Base-by-base conservation (phyloP, 2,329 filamentous ascomycete species). In the Chaetothyriales sp. region DNA sequence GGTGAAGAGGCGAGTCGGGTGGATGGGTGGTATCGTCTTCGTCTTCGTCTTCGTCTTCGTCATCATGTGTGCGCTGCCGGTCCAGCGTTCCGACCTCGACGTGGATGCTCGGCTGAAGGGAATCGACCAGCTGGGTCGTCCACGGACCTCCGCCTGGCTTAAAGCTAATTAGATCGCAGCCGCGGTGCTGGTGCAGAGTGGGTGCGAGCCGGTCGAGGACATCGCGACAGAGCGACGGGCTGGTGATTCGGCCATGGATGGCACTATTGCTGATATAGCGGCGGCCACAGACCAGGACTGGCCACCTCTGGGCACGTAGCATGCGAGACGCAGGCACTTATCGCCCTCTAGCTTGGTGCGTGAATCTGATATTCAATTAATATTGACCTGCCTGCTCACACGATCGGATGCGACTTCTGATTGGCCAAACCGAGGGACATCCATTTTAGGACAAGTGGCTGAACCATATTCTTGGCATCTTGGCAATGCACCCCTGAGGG, bases 101-200 rank as follows among this genome's bases (percentile, higher is more conserved):
- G 69, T 98, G 92, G 4, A 78, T 81, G 51, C 87, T 80, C 3
- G 90, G 90, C 60, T 86, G 70, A 6, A 98, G 72, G 45, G 76
- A 69, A 0, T 86, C 73, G 63, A 95, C 80, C 0, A 96, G 71
- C 60, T 83, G 85, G 25, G 72, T 71, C 32, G 89, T 94, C 79
- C 84, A 92, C 2, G 94, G 49, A 7, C 88, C 86, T 1, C 70
- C 70, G 12, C 88, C 88, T 0, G 90, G 90, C 64, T 89, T 86
- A 51, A 95, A 71, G 63, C 96, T 90, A 60, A 98, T 71, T 44
- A 96, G 75, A 60, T 94, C 88, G 67, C 89, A 88, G 49, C 86
- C 85, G 47, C 73, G 70, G 65, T 92, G 82, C 44, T 79, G 76
- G 32, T 78, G 69, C 18, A 96, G 74, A 2, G 79, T 80, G 1